Conservation (phyloP, 23 red algal genomes). For the Gracilaria vermiculophylla region DNA sequence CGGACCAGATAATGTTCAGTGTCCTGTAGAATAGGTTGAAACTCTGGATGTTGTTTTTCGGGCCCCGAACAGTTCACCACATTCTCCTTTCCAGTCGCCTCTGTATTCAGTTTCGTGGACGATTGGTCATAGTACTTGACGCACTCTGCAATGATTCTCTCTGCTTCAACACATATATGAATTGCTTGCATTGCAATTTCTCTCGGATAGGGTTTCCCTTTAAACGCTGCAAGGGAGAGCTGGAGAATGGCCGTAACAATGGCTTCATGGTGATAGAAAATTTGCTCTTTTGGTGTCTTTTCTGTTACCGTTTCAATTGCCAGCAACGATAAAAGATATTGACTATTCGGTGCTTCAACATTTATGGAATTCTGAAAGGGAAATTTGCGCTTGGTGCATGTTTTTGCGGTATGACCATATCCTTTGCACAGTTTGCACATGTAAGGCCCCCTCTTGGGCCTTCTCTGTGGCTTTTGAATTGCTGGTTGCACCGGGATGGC, state of each 20-base stretch:
- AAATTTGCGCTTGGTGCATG: background rate
- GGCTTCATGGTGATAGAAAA: background rate
- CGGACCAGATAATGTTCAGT: background rate
- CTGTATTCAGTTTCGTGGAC: background rate
- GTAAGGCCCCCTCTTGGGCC: background rate
- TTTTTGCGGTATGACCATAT: background rate
- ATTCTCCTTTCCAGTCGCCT: background rate
- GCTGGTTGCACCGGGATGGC: background rate
- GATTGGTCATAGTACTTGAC: background rate
- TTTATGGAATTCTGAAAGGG: background rate
- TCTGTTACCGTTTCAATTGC: background rate
- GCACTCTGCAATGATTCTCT: background rate
- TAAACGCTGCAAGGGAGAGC: background rate
- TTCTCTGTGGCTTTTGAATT: background rate
- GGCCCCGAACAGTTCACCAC: background rate
- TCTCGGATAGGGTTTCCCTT: background rate
- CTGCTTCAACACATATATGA: background rate
- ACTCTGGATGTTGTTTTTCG: background rate
- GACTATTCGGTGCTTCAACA: no score
- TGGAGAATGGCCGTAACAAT: background rate
- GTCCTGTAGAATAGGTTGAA: background rate
- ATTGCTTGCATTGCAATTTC: background rate
- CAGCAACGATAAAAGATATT: background rate
- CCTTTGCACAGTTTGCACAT: conserved; percentile 9
- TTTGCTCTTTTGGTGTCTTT: background rate